Base-by-base conservation (phyloP, 805 yeast species). In the Saccharomycopsis olivae region DNA sequence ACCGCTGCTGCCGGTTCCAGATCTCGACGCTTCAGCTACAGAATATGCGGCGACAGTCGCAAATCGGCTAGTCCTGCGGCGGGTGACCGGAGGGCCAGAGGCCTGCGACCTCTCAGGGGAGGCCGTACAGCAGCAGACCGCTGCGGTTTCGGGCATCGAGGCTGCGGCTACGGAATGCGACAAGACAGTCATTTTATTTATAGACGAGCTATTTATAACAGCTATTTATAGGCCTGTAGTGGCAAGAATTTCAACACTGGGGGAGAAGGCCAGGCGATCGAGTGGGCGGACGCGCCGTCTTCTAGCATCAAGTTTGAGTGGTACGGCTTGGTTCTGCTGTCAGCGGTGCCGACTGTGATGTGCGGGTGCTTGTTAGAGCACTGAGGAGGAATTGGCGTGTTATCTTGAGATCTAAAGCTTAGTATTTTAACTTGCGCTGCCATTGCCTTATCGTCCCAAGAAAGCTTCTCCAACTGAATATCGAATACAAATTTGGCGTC, bases 291-390 rank as follows among this genome's bases (percentile, higher is more conserved):
- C n/a, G n/a, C n/a, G n/a, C n/a, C n/a, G n/a, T n/a, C n/a, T n/a
- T n/a, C n/a, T n/a, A n/a, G n/a, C n/a, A n/a, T n/a, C n/a, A n/a
- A n/a, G n/a, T n/a, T n/a, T n/a, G n/a, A n/a, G n/a, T n/a, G n/a
- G n/a, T n/a, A n/a, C n/a, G n/a, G n/a, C n/a, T n/a, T n/a, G n/a
- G n/a, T n/a, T n/a, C n/a, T n/a, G n/a, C n/a, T 61, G 1, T 61
- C 50, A 2, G 60, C 52, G 0, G 84, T 71, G 0, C 88, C 95
- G 11, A 85, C 52, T 0, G 96, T 88, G 32, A 87, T 70, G 54
- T 88, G 96, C 0, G 80, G 65, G 44, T 57, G 55, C 38, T 59
- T 54, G n/a, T 52, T 33, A n/a, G n/a, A n/a, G n/a, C n/a, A n/a
- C n/a, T n/a, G n/a, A n/a, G n/a, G n/a, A n/a, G n/a, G n/a, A n/a